Evolutionary conservation across 495 filamentous ascomycete species (phyloP), one percentile per base, ranked within the genome.

Genomic region (Cercophora scortea): DNA sequence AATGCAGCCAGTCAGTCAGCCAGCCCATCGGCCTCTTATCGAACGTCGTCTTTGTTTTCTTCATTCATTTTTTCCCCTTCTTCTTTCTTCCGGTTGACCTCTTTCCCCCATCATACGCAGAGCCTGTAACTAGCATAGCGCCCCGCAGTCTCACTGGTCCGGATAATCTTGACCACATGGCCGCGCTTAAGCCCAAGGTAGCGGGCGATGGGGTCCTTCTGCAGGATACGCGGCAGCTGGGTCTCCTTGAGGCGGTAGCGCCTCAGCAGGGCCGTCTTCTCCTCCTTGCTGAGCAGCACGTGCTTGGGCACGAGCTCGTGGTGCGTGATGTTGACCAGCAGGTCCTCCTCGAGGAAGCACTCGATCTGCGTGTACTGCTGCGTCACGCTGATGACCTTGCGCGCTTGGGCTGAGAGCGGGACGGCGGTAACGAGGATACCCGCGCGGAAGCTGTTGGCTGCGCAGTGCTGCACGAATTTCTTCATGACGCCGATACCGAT

Each of bases 91-190:
- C 36, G 25, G 25, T n/a, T n/a, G 3, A 13, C 36, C 36, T 13
- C 7, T 38, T 36, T 11, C 6, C 34, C 36, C 36, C 36, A 18
- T 68, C 66, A 81, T 59, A 81, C 76, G 52, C 75, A 79, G 13
- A 81, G 60, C 44, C 80, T 57, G 59, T 86, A 86, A 77, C 85
- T 89, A 52, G 87, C 87, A 71, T 90, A 90, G 39, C 87, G 70
- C 32, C 87, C 87, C 2, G 86, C 86, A 18, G 87, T 90, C 74
- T 89, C 87, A 52, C 74, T 79, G 50, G 82, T 87, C 47, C 93
- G 76, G 49, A 98, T 94, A 59, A 98, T 98, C 82, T 98, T 98
- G 52, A 98, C 94, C 11, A 98, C 90, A 76, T 97, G 90, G 3
- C 93, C 90, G 61, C 89, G 81, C 73, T 89, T 84, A 69, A 98